Base-by-base conservation (phyloP, 371 early-diverging fungal genomes). In the Mucor velutinosus region DNA sequence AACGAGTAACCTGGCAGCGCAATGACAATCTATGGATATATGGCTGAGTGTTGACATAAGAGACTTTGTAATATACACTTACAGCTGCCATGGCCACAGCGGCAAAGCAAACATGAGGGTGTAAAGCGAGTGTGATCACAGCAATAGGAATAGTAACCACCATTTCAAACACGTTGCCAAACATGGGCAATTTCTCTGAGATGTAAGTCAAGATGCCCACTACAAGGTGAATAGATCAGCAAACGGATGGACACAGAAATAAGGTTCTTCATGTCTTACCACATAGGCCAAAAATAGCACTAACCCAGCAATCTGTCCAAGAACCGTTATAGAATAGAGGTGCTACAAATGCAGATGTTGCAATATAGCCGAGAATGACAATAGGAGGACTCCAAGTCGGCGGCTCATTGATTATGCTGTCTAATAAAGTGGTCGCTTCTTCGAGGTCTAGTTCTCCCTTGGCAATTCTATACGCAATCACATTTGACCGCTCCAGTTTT, bases 1-100 rank as follows among this genome's bases (percentile, higher is more conserved):
- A 95, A 76, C 0, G 87, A 78, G 33, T 88, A 83, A 25, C 93
- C 93, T 7, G 92, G 92, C 10, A 92, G 80, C 39, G 90, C 76
- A 55, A 90, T 84, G 14, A 87, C 84, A 30, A 89, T 80, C 78
- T 78, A 58, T 7, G n/a, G 37, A 53, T 25, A 25, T 4, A 51
- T 51, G 21, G 21, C 15, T 45, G 35, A 45, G 47, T 45, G 15
- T n/a, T 45, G 14, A n/a, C 7, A 45, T 10, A 10, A 51, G 0
- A 51, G 11, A 80, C 25, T 7, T n/a, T 45, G 29, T 30, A 39
- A 10, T 14, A 32, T 21, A 15, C 7, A 67, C 71, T 66, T 76
- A 79, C 76, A 11, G 81, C 87, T 0, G 86, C 78, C 33, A 93
- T 64, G 14, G 86, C 81, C 37, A 92, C 85, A 0, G 89, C 84